phyloP scores from a whole-genome alignment of 345 rosid genomes.

The Linum tenue region DNA sequence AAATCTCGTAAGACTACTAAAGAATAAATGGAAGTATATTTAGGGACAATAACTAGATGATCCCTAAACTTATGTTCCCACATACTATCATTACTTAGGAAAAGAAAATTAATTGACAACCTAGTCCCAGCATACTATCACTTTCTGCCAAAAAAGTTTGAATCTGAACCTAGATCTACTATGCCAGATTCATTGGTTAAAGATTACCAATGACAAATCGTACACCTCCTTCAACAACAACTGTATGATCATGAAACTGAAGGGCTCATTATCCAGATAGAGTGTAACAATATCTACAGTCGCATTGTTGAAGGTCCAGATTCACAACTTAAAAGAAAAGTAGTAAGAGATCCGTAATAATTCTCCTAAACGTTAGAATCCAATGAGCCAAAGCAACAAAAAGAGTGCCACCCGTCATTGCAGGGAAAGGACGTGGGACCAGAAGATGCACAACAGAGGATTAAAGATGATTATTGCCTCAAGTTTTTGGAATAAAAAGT shows the following conservation, averaged over 20 bases:
- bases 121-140: neutral
- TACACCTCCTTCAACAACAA: neutral
- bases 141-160: too few relatives aligned
- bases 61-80: neutral
- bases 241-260: neutral
- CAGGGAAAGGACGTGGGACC: neutral
- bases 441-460: neutral
- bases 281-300: neutral
- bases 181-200: neutral
- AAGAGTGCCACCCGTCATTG: neutral
- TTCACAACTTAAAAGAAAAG: neutral
- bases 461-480: neutral
- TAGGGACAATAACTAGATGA: neutral
- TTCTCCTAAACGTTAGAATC: neutral
- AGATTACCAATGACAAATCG: too few relatives aligned
- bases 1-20: too few relatives aligned
- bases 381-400: neutral
- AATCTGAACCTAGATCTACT: too few relatives aligned
- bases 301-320: neutral
- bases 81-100: too few relatives aligned
- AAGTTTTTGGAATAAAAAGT: too few relatives aligned
- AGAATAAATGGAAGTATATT: too few relatives aligned
- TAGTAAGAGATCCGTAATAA: neutral
- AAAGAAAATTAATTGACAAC: neutral
- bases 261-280: neutral